These are phyloP conservation scores for Camelina sativa DNA, from an alignment of 345 rosid genomes.

Conservation along the genomic window DNA sequence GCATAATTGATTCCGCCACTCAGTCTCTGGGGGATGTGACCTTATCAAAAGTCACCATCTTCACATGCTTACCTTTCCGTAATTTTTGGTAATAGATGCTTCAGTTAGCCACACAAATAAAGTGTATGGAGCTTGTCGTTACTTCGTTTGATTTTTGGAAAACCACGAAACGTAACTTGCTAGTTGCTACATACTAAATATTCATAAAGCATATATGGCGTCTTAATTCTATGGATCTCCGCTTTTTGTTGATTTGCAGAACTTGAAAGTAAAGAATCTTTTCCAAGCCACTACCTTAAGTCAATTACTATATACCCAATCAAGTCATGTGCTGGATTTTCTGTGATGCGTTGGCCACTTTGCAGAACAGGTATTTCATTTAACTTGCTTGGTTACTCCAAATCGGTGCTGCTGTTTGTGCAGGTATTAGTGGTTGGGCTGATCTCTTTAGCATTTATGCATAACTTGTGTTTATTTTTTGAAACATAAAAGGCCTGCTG, in stretches of 20 bases:
- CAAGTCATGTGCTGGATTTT: slow-evolving; percentile 93
- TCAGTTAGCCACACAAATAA: slow-evolving; percentile 15
- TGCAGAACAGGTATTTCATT: slow-evolving; percentile 69
- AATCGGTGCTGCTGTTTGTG: background rate
- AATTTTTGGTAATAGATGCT: slow-evolving; percentile 29
- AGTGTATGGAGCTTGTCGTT: background rate
- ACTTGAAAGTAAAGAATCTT: slow-evolving; percentile 40
- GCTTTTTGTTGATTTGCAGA: slow-evolving; percentile 51
- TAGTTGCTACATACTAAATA: slow-evolving; percentile 6
- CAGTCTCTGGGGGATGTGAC: background rate
- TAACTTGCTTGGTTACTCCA: slow-evolving; percentile 20
- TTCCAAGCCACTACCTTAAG: slow-evolving; percentile 52
- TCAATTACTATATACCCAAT: slow-evolving; percentile 81
- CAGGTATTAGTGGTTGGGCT: slow-evolving; percentile 14
- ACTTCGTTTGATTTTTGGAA: background rate
- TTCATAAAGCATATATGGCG: background rate
- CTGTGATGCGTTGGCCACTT: slow-evolving; percentile 79
- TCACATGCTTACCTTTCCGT: slow-evolving; percentile 16
- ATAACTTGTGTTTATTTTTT: slow-evolving; percentile 19
- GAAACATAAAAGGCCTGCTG: slow-evolving; percentile 54
- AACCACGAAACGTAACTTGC: background rate
- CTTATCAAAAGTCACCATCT: background rate
- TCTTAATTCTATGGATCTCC: slow-evolving; percentile 26
- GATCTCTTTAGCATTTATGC: slow-evolving; percentile 15
- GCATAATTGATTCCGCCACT: slow-evolving; percentile 10